Base-by-base conservation (phyloP, 768 basidiomycete species). In the Rhodotorula babjevae region DNA sequence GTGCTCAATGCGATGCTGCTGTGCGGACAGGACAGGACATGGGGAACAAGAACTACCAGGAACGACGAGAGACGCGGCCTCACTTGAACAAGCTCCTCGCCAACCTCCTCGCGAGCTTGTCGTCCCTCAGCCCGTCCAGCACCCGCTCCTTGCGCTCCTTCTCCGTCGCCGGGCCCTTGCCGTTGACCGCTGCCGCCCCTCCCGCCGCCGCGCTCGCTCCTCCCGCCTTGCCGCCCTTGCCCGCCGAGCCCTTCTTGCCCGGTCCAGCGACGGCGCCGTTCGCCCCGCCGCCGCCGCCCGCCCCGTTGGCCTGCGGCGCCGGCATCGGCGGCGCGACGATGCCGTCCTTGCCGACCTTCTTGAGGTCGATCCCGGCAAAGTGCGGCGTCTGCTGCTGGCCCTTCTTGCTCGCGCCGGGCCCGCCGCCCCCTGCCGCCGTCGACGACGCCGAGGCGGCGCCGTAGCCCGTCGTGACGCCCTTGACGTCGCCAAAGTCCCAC, bases 401-500 rank as follows among this genome's bases (percentile, higher is more conserved):
- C 44, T 46, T 46, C 50, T 59, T 53, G 25, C 57, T 36, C 47
- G 25, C 46, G 23, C 6, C 50, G 9, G 23, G 21, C 8, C 18
- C 19, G 8, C 47, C 47, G 15, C 3, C 15, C 18, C 25, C 50
- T 0, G 25, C 63, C 14, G 11, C 11, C 7, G 53, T 12, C 3
- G 56, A 14, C 16, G 31, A 15, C 16, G 31, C 11, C 56, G 56
- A 57, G 36, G 36, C 36, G 9, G 36, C 36, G 53, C n/a, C 53
- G 47, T 53, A 61, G 2, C 67, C 63, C 29, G 71, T 72, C 33
- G 71, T 72, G 29, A 72, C 71, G n/a, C 71, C 71, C 33, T 44
- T 47, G 44, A 72, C 71, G 49, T 72, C 71, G 23, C 71, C 71
- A 53, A 72, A 72, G 58, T 72, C 71, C 71, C 71, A 72, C 27